A percentile compares a stretch with the other conserved stretches of the same genome.
phyloP scores from a whole-genome alignment of 225 moss, liverwort and hornwort genomes.

The Polytrichum commune region DNA sequence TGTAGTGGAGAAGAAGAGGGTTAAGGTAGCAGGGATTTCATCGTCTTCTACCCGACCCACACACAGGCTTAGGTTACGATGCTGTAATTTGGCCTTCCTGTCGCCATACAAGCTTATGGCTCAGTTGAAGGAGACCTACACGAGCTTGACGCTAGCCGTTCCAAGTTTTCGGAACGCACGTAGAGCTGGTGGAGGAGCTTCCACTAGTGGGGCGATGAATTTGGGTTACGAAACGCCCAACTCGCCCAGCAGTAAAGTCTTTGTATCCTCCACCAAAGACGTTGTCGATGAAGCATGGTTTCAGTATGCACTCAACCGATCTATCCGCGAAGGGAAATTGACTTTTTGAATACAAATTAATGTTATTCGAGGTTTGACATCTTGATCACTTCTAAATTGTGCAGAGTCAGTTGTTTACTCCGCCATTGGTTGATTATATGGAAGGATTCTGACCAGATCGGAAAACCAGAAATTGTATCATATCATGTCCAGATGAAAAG shows the following conservation, averaged over 20 bases:
- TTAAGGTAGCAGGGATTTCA: slow-evolving; percentile 20
- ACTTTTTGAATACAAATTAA: neutral
- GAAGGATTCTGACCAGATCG: too few species aligned
- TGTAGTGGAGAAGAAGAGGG: slow-evolving; percentile 36
- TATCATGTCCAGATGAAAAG: too few species aligned
- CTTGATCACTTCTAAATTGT: too few species aligned
- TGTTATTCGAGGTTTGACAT: too few species aligned
- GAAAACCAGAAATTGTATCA: too few species aligned
- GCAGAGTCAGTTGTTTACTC: too few species aligned
- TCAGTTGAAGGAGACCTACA: slow-evolving; percentile 24
- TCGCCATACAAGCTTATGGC: slow-evolving; percentile 21
- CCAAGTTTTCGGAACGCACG: neutral
- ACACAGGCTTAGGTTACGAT: slow-evolving; percentile 20
- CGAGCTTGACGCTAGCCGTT: slow-evolving; percentile 17
- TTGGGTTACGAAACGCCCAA: neutral
- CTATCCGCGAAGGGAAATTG: slow-evolving; percentile 38
- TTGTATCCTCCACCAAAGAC: slow-evolving; percentile 37
- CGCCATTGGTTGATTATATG: too few species aligned
- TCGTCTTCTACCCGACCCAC: neutral
- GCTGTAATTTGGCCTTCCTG: slow-evolving; percentile 22
- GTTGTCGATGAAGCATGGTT: slow-evolving; percentile 53
- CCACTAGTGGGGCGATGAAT: too few species aligned
- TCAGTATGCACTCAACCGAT: slow-evolving; percentile 39
- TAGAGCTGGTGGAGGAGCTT: neutral
- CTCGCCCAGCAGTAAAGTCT: slow-evolving; percentile 15